Conservation (phyloP, 1,284 basidiomycete species). For the Puccinia novopanici region DNA sequence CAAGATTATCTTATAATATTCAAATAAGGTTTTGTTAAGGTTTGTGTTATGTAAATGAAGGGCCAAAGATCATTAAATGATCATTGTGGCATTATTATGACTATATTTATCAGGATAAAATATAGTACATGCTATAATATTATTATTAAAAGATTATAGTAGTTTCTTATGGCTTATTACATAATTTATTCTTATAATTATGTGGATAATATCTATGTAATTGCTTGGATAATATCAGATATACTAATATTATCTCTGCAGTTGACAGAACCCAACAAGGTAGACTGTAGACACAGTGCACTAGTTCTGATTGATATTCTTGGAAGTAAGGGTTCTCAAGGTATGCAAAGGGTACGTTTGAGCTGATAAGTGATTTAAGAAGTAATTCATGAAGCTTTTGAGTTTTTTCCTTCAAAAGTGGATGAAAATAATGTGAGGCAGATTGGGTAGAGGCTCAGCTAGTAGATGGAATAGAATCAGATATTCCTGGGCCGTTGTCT, state of each 20-base stretch:
- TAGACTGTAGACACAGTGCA: background rate
- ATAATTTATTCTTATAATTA: too few species aligned
- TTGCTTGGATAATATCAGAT: too few species aligned
- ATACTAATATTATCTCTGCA: background rate
- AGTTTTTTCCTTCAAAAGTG: slow-evolving; percentile 2
- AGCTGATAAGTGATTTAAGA: slow-evolving; percentile 3
- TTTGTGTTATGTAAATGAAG: too few species aligned
- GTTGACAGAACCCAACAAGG: background rate
- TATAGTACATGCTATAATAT: too few species aligned
- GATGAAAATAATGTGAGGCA: background rate
- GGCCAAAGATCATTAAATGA: too few species aligned
- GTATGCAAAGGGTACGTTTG: slow-evolving; percentile 3
- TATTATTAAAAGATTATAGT: too few species aligned
- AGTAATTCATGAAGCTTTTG: slow-evolving; percentile 16
- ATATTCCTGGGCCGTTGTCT: background rate
- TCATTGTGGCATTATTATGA: too few species aligned
- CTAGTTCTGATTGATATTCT: slow-evolving; percentile 18
- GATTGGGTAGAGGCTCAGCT: background rate
- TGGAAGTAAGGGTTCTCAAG: slow-evolving; percentile 35
- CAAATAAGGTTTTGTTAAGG: too few species aligned
- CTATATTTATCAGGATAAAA: too few species aligned
- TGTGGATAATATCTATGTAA: too few species aligned
- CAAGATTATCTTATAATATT: too few species aligned
- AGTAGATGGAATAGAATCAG: background rate
- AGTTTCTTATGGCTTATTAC: too few species aligned